These are phyloP conservation scores for Megacollybia marginata DNA, from an alignment of 768 basidiomycete genomes.

Conservation along the genomic window DNA sequence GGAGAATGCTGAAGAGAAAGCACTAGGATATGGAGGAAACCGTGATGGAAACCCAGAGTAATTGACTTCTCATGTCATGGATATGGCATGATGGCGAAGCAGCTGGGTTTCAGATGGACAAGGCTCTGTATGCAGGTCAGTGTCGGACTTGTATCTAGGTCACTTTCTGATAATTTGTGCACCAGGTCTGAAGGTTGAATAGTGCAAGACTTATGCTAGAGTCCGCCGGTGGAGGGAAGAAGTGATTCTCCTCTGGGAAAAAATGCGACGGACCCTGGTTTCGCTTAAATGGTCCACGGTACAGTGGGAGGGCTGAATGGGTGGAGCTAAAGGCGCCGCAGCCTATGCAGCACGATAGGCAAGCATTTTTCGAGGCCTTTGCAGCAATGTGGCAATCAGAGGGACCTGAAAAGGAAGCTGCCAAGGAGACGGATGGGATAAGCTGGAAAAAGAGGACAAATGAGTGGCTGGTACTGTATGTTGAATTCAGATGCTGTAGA, in stretches of 20 bases:
- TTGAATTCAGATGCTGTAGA: too few species aligned
- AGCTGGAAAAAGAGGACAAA: too few species aligned
- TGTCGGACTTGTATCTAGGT: not conserved
- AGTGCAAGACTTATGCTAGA: constrained; percentile 11
- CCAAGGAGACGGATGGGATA: too few species aligned
- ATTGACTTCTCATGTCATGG: constrained; percentile 12
- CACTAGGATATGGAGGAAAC: not conserved
- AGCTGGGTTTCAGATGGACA: not conserved
- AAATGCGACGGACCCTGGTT: constrained; percentile 15
- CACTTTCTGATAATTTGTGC: not conserved
- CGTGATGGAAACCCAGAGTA: not conserved
- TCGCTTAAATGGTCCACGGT: constrained; percentile 10
- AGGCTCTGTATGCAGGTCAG: not conserved
- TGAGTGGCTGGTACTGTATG: too few species aligned
- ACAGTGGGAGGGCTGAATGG: not conserved
- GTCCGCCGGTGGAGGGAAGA: constrained; percentile 13
- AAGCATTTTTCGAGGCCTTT: not conserved
- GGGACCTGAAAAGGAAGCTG: too few species aligned
- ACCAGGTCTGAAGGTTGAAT: constrained; percentile 11
- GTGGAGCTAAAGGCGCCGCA: not conserved
- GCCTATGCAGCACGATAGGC: not conserved
- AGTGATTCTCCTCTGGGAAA: constrained; percentile 12
- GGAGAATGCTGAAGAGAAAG: not conserved
- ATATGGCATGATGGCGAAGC: constrained; percentile 12
- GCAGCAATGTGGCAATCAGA: not conserved